Base-by-base conservation (phyloP, 768 basidiomycete species). In the Lactarius akahatsu region DNA sequence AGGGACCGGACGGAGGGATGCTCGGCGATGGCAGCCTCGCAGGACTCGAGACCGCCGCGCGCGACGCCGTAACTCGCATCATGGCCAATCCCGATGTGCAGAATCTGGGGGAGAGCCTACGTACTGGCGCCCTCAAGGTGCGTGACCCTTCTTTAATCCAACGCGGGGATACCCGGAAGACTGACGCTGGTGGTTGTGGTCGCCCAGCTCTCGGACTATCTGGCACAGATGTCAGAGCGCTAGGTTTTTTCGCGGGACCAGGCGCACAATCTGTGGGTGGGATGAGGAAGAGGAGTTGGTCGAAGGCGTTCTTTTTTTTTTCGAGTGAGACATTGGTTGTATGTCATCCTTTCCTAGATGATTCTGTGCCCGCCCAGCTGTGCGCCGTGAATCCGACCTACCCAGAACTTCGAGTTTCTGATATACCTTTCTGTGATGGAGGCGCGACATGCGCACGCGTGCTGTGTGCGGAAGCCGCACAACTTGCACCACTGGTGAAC, bases 71-170 rank as follows among this genome's bases (percentile, higher is more conserved):
- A 47, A 76, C 85, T 13, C 83, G 85, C 69, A 85, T 96, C 30
- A 78, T 97, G 72, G 80, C 90, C 1, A 94, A 94, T 71, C 91
- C 91, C 0, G 93, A 96, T 70, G 91, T 95, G 34, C 93, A 94
- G 80, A 91, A 89, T 71, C 81, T 89, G 18, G 89, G 86, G 1
- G 92, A 94, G 71, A 91, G 80, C 64, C 86, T 96, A 59, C 78
- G 94, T 70, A 78, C 82, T 7, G 91, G 92, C 0, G 94, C 92
- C 18, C 77, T 96, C 70, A 95, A 93, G 85, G 90, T 93, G 61
- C 63, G 83, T 78, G 3, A 4, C 20, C 2, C 41, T 36, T 18
- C 45, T 38, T 70, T 64, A 20, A n/a, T 40, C 20, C 57, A 36
- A 56, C 30, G n/a, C 38, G 60, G 60, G 20, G 2, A 13, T 50